phyloP scores from a whole-genome alignment of 176 grass and related monocot genomes.

The Musa troglodytarum region DNA sequence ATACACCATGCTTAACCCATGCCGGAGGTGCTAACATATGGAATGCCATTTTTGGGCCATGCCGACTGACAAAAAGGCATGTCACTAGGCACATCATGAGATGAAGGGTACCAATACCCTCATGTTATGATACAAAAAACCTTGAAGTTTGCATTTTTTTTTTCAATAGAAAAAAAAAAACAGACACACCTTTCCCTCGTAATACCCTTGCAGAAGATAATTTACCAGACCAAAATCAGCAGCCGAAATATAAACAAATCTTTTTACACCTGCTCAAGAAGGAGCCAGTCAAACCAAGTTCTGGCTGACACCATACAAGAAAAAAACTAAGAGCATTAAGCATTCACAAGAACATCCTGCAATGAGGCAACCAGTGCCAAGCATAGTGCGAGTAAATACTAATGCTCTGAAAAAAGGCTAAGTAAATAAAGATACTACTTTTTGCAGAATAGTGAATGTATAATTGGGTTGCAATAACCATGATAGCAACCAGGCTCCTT shows the following conservation, averaged over 20 bases:
- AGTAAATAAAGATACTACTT: neutral
- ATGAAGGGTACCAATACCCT: neutral
- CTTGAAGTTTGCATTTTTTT: neutral
- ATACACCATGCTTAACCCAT: neutral
- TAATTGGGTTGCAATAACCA: neutral
- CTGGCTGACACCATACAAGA: neutral
- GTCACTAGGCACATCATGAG: neutral
- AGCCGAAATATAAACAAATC: slow-evolving; percentile 91
- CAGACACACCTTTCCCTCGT: slow-evolving; percentile 71
- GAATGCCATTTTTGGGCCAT: neutral
- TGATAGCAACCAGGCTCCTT: neutral
- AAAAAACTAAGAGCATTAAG: neutral
- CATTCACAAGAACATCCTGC: neutral
- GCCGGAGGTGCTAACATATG: neutral
- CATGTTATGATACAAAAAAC: neutral
- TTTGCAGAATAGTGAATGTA: neutral
- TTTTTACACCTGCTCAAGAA: slow-evolving; percentile 60
- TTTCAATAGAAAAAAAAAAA: neutral
- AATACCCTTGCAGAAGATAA: slow-evolving; percentile 80
- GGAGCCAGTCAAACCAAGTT: neutral
- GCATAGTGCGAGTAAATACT: neutral
- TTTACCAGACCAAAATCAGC: slow-evolving; percentile 79
- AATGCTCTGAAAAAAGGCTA: neutral
- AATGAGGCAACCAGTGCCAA: neutral
- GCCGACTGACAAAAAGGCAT: neutral